Evolutionary conservation across 1,139 yeast species (phyloP).

Genomic region (Lodderomyces oxycetoniae): DNA sequence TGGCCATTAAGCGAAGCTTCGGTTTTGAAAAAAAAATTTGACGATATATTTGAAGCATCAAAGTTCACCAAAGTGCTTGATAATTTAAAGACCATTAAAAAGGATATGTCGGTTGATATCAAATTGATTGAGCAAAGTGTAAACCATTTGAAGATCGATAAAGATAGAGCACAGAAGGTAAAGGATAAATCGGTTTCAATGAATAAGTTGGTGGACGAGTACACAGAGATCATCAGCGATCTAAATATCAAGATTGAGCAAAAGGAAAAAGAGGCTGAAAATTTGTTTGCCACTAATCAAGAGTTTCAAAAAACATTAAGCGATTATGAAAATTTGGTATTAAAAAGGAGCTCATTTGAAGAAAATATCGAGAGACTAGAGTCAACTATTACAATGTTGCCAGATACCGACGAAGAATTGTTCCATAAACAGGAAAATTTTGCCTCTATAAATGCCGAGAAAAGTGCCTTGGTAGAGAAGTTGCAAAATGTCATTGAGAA

Average conservation of each 20-base stretch:
- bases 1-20: conserved; percentile 98
- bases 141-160: conserved; percentile 68
- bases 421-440: conserved; percentile 50
- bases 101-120: conserved; percentile 72
- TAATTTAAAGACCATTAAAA: conserved; percentile 66
- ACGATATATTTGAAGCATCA: conserved; percentile 93
- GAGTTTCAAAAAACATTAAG: conserved; percentile 72
- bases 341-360: conserved; percentile 38
- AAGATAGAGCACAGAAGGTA: conserved; percentile 63
- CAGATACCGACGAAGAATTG: conserved; percentile 49
- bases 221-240: conserved; percentile 45
- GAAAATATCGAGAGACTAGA: conserved; percentile 49
- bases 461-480: conserved; percentile 24
- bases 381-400: conserved; percentile 41
- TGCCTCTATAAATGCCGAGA: conserved; percentile 38
- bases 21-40: conserved; percentile 82
- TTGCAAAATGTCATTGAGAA: conserved; percentile 13
- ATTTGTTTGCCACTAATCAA: conserved; percentile 71
- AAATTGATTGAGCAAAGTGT: conserved; percentile 75
- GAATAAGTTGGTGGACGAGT: conserved; percentile 38
- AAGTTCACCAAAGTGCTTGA: conserved; percentile 90
- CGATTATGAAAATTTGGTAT: conserved; percentile 54
- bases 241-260: conserved; percentile 48
- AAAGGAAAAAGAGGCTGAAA: conserved; percentile 56
- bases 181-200: conserved; percentile 45